Evolutionary conservation across 2,329 filamentous ascomycete species (phyloP).

Genomic region (Ampelomyces quisqualis): DNA sequence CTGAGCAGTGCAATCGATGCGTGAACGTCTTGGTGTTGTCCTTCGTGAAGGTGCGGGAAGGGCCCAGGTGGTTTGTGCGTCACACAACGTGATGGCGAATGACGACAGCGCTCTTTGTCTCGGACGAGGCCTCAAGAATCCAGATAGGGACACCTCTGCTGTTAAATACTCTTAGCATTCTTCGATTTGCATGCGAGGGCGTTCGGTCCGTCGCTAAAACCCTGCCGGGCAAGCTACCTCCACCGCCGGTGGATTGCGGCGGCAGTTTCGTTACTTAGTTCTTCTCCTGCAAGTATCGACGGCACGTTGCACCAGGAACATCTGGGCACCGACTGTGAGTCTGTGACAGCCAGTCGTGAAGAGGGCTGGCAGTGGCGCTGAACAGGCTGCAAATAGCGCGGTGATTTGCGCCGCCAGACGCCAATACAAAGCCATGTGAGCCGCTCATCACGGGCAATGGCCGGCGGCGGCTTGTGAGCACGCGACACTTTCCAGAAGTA

Average conservation of each 20-base stretch:
- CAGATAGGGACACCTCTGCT: neutral
- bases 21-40: slow-evolving; percentile 5
- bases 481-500: slow-evolving; percentile 20
- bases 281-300: neutral
- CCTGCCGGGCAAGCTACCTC: slow-evolving; percentile 9
- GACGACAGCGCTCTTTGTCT: slow-evolving; percentile 16
- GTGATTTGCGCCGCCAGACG: neutral
- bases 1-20: slow-evolving; percentile 23
- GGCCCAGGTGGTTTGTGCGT: slow-evolving; percentile 19
- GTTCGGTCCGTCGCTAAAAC: slow-evolving; percentile 11
- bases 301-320: neutral
- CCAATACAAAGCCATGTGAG: neutral
- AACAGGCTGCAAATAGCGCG: neutral
- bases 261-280: slow-evolving; percentile 6
- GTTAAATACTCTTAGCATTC: slow-evolving; percentile 1
- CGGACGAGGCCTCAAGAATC: neutral
- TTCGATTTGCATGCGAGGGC: neutral
- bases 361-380: neutral
- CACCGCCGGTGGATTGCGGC: slow-evolving; percentile 20
- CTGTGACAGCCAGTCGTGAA: slow-evolving; percentile 1
- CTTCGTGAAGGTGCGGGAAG: slow-evolving; percentile 8
- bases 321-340: slow-evolving; percentile 1
- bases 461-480: slow-evolving; percentile 22
- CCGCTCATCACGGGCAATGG: neutral
- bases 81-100: slow-evolving; percentile 13